phyloP scores from a whole-genome alignment of 257 asterid species.

The Verbena officinalis region DNA sequence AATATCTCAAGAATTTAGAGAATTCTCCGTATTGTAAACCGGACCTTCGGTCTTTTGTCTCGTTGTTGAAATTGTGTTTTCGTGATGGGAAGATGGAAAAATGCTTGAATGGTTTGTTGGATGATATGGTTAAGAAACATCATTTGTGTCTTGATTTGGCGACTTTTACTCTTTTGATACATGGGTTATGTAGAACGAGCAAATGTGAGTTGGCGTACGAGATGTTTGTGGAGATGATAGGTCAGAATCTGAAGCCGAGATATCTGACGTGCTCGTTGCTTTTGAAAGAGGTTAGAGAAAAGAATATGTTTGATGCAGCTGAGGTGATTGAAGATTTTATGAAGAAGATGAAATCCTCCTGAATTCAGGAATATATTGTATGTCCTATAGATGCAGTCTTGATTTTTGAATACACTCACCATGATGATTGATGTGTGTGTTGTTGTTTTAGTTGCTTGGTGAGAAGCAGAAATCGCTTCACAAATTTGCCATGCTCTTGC shows the following conservation, averaged over 20 bases:
- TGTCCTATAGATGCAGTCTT: no score
- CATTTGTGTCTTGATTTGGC: conserved; percentile 73
- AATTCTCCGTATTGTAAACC: conserved; percentile 69
- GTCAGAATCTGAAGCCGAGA: conserved; percentile 71
- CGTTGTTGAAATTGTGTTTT: conserved; percentile 60
- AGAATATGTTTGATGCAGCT: conserved; percentile 65
- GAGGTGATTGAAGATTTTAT: conserved; percentile 54
- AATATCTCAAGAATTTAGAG: conserved; percentile 56
- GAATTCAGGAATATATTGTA: conserved; percentile 11
- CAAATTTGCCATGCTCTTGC: no score
- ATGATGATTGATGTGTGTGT: no score
- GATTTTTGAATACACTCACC: no score
- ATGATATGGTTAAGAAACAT: conserved; percentile 62
- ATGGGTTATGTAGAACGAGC: conserved; percentile 72
- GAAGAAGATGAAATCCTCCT: conserved; percentile 64
- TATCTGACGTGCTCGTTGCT: conserved; percentile 73
- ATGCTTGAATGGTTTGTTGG: conserved; percentile 46
- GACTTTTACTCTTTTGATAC: conserved; percentile 75
- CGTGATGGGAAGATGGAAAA: conserved; percentile 39
- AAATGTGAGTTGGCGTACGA: conserved; percentile 62
- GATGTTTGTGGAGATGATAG: conserved; percentile 64
- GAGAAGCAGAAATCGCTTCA: no score
- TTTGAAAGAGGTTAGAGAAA: conserved; percentile 55
- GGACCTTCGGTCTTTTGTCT: conserved; percentile 72
- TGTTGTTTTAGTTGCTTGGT: no score